phyloP scores from a whole-genome alignment of 2,329 filamentous ascomycete species.

The Microdochium nivale region DNA sequence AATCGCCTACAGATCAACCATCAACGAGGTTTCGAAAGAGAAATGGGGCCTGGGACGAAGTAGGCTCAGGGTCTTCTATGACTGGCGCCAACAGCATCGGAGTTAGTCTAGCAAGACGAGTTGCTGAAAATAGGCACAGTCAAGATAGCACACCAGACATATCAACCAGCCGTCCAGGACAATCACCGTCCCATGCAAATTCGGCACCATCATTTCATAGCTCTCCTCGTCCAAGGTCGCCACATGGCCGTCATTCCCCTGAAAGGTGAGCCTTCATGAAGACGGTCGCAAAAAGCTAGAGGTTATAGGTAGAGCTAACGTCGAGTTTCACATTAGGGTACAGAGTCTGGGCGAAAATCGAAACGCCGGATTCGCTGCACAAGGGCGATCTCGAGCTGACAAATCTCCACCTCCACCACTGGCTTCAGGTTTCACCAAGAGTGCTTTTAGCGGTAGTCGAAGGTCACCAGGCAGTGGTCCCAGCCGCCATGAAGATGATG shows the following conservation, averaged over 20 bases:
- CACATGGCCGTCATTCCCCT: slow-evolving; percentile 40
- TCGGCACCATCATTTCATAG: slow-evolving; percentile 46
- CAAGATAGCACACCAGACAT: neutral
- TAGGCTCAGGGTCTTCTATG: slow-evolving; percentile 8
- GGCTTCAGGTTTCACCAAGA: neutral
- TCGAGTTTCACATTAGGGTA: neutral
- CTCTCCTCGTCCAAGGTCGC: slow-evolving; percentile 52
- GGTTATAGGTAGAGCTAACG: neutral
- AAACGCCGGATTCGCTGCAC: neutral
- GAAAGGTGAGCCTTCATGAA: slow-evolving; percentile 7
- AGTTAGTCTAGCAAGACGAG: slow-evolving; percentile 24
- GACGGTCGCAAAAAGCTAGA: neutral
- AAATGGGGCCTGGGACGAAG: neutral
- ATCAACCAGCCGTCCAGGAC: slow-evolving; percentile 8
- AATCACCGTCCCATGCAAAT: slow-evolving; percentile 49
- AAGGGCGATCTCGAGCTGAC: neutral
- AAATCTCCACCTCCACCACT: slow-evolving; percentile 29
- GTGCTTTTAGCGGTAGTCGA: neutral
- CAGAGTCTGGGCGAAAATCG: slow-evolving; percentile 26
- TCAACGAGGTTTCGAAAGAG: neutral
- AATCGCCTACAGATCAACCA: neutral
- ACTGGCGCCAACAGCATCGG: slow-evolving; percentile 25
- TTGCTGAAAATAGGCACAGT: neutral
- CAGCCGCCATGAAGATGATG: neutral
- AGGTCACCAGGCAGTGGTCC: neutral